A percentile compares a stretch with the other conserved stretches of the same genome.
Conservation (phyloP, 345 rosid genomes). For the Eucalyptus rudis region DNA sequence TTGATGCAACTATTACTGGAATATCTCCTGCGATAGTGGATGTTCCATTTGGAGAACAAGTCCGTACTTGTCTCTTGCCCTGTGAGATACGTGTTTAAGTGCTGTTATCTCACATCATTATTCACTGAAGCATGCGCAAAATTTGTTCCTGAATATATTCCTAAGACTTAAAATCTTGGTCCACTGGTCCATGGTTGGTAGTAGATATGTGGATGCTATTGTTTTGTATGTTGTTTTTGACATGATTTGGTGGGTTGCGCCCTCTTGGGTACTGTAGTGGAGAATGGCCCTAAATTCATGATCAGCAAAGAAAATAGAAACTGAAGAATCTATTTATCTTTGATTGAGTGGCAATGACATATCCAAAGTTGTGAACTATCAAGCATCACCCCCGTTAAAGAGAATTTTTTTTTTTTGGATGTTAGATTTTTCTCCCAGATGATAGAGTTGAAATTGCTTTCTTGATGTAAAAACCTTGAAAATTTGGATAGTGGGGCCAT, state of each 20-base stretch:
- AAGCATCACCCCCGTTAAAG: background rate
- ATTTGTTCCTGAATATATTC: background rate
- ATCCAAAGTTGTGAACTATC: background rate
- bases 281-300: background rate
- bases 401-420: background rate
- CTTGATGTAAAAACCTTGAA: background rate
- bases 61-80: background rate
- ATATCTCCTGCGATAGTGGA: background rate
- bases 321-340: background rate
- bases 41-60: background rate
- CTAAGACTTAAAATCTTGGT: background rate
- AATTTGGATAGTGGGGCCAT: background rate
- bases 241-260: background rate
- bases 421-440: background rate
- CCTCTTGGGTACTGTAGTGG: background rate
- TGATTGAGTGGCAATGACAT: background rate
- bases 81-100: background rate
- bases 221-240: background rate
- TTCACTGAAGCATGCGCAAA: background rate
- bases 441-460: background rate
- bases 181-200: background rate
- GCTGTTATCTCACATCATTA: background rate
- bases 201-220: background rate
- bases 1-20: background rate
- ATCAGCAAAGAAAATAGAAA: background rate